Evolutionary conservation across 352 stramenopile species (phyloP).

Genomic region (Globisporangium nunn): DNA sequence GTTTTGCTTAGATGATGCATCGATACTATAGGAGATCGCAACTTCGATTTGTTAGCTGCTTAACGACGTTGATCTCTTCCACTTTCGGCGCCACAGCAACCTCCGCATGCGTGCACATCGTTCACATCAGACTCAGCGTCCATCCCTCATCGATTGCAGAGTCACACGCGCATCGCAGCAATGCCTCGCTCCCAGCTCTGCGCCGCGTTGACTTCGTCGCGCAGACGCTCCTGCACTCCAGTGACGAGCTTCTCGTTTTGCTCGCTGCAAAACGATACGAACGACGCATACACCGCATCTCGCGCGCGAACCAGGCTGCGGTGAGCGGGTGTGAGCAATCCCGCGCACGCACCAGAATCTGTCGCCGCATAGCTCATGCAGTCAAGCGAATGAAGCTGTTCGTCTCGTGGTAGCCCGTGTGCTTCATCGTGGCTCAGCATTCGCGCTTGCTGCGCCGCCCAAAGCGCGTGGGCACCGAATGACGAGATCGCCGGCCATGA

Average conservation of each 20-base stretch:
- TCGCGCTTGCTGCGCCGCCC: constrained; percentile 17
- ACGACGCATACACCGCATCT: constrained; percentile 35
- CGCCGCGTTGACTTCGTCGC: constrained; percentile 53
- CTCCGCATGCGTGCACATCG: too few species aligned
- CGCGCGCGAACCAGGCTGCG: constrained; percentile 38
- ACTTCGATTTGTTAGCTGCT: too few species aligned
- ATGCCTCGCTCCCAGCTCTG: constrained; percentile 45
- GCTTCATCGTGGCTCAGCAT: constrained; percentile 14
- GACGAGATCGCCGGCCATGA: constrained; percentile 36
- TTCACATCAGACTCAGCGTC: too few species aligned
- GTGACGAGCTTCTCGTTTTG: constrained; percentile 15
- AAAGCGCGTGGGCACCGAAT: constrained; percentile 30
- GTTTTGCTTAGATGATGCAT: too few species aligned
- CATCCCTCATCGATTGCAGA: too few species aligned
- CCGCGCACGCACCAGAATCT: constrained; percentile 27
- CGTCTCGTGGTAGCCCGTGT: constrained; percentile 13
- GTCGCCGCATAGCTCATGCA: constrained; percentile 10
- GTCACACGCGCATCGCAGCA: constrained; percentile 14
- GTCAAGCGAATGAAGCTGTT: constrained; percentile 16
- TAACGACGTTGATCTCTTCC: too few species aligned
- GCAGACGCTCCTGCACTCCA: constrained; percentile 30
- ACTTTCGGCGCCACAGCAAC: too few species aligned
- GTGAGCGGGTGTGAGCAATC: constrained; percentile 54
- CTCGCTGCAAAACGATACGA: constrained; percentile 17
- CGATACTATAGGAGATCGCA: too few species aligned